These are phyloP conservation scores for Yamadazyma ubonensis DNA, from an alignment of 805 yeast species.

Conservation along the genomic window DNA sequence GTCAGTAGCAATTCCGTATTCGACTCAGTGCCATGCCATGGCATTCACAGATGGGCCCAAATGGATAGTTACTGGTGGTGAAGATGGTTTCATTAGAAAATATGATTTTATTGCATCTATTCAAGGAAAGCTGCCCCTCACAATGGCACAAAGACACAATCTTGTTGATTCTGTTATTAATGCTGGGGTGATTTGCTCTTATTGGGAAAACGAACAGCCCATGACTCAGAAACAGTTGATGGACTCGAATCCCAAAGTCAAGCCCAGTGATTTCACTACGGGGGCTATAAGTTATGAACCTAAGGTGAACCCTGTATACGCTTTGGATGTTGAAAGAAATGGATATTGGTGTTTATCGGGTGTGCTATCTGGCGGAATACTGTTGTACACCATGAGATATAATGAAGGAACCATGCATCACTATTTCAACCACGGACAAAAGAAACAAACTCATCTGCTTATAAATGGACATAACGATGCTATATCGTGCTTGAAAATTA, in stretches of 20 bases:
- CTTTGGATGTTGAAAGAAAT: constrained; percentile 79
- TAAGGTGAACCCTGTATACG: constrained; percentile 76
- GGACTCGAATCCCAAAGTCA: constrained; percentile 35
- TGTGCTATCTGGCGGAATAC: constrained; percentile 78
- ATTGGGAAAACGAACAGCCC: constrained; percentile 98
- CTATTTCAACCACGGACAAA: constrained; percentile 50
- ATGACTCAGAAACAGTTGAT: constrained; percentile 41
- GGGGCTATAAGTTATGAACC: constrained; percentile 53
- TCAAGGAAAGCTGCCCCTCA: constrained; percentile 81
- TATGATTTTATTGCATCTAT: constrained; percentile 84
- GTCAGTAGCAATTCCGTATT: constrained; percentile 82
- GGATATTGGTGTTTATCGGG: constrained; percentile 87
- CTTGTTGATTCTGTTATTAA: constrained; percentile 80
- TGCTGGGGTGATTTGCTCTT: constrained; percentile 78
- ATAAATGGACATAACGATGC: constrained; percentile 64
- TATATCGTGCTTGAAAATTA: constrained; percentile 68
- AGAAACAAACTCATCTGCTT: constrained; percentile 23
- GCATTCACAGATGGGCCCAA: constrained; percentile 77
- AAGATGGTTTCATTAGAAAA: constrained; percentile 89
- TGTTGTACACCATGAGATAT: constrained; percentile 77
- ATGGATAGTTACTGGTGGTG: constrained; percentile 92
- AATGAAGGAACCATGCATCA: constrained; percentile 80
- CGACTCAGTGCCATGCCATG: constrained; percentile 72
- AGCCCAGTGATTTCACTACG: constrained; percentile 32
- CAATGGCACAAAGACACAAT: constrained; percentile 88